A percentile compares a stretch with the other conserved stretches of the same genome.
These are phyloP conservation scores for Epichloe sylvatica DNA, from an alignment of 2,329 filamentous ascomycete species.

Conservation along the genomic window DNA sequence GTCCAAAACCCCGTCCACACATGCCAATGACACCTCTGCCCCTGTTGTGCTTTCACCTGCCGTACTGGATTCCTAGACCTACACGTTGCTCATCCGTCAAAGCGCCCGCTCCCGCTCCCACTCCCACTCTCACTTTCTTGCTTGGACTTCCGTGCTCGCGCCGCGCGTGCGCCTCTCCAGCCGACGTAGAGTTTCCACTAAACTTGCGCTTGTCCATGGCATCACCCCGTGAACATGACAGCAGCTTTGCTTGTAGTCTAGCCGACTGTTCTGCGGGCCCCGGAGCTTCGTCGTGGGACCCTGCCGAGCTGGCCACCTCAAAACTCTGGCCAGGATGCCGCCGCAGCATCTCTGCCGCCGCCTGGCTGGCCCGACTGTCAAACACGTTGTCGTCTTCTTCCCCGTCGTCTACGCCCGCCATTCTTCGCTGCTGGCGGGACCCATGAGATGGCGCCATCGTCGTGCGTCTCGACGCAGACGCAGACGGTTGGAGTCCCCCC, in stretches of 20 bases:
- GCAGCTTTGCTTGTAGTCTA: conserved; percentile 37
- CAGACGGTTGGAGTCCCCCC: conserved; percentile 26
- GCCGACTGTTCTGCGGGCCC: conserved; percentile 29
- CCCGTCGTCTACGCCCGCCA: conserved; percentile 12
- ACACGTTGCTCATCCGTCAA: conserved; percentile 26
- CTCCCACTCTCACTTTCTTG: conserved; percentile 35
- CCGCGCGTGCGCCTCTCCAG: conserved; percentile 19
- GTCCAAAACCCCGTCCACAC: no score
- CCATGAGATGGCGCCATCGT: conserved; percentile 10
- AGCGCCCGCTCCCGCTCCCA: conserved; percentile 25
- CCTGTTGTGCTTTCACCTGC: conserved; percentile 10
- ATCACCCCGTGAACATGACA: conserved; percentile 30
- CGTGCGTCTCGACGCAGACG: conserved; percentile 10
- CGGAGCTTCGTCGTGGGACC: conserved; percentile 30
- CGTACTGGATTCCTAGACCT: conserved; percentile 40
- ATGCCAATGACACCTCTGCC: no score
- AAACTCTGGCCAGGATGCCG: conserved; percentile 41
- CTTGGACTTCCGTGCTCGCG: conserved; percentile 30
- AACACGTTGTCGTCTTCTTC: conserved; percentile 46
- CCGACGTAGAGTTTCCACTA: conserved; percentile 18
- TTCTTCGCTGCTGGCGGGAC: conserved; percentile 9
- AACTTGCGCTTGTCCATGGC: conserved; percentile 40
- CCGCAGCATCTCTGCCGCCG: conserved; percentile 61
- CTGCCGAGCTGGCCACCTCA: conserved; percentile 31
- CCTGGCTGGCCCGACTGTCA: conserved; percentile 65